Evolutionary conservation across 352 stramenopile species (phyloP), one percentile per base, ranked within the genome.

Genomic region (Globisporangium acanthophoron): DNA sequence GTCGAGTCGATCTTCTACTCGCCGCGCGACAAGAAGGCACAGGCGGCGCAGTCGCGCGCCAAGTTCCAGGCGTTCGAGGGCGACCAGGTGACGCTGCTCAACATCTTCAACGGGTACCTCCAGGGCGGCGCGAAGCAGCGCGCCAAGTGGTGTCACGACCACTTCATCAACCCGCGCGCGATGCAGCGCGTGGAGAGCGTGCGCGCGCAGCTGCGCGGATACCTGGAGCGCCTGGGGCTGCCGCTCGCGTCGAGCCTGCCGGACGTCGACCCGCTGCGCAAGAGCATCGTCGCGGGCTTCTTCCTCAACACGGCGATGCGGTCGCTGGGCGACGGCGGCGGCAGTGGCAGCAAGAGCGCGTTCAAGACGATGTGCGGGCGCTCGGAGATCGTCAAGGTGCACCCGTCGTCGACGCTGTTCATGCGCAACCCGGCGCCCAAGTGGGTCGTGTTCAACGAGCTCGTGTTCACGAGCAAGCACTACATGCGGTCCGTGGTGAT

Each of bases 391-490:
- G 85, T 94, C 37, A 92, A 94, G 59, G 81, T 97, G 52, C 88
- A 97, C 52, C 88, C 88, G 33, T 94, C 85, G 40, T 96, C 87
- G 41, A 90, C 81, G 40, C 63, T 96, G 29, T 96, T 94, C 60
- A 92, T 90, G 84, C 85, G 85, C 48, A 94, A 96, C 56, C 86
- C 87, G 18, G 76, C 85, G 40, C 85, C 84, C 1, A 88, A 94
- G 58, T 95, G 74, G 70, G 76, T 96, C 49, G 73, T 96, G 16
- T 94, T 92, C 70, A 94, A 96, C 59, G 88, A 97, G 63, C 71
- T 97, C 43, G 86, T 97, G 57, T 92, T 92, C 62, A 97, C 88
- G 27, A 94, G 84, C 66, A 95, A 94, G 58, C 86, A 97, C 64
- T 97, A 96, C 70, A 92, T 96, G 61, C 84, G 88, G 9, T 88